Base-by-base conservation (phyloP, 331 rosid genomes). In the Pyracantha coccinea region DNA sequence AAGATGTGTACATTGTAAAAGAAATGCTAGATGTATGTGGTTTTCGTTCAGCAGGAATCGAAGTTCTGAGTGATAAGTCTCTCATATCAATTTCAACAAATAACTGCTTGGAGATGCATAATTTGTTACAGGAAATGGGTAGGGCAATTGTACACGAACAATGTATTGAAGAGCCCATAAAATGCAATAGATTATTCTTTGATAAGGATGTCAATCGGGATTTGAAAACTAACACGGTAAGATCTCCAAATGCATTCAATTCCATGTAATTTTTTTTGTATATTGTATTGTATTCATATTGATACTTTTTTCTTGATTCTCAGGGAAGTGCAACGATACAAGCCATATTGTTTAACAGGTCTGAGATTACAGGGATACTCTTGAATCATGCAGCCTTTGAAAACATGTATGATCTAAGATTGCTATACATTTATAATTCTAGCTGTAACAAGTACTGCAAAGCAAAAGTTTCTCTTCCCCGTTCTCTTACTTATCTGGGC, bases 351-450 rank as follows among this genome's bases (percentile, higher is more conserved):
- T 25, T 89, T 2, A 60, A 85, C 69, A 17, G 47, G 19, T 6
- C 24, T 38, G 3, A 61, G 23, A 16, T 23, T 24, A 23, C 31
- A 41, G 21, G 13, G 21, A 17, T 27, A 27, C 28, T 27, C 28
- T 27, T 27, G 28, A 4, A 28, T n/a, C n/a, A n/a, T n/a, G n/a
- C n/a, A n/a, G n/a, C n/a, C 29, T 28, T 28, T 4, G 29, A 28
- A 28, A 28, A 28, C 4, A 28, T 28, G 29, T 28, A 28, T 28
- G 29, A 23, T 16, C 74, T 86, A 1, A 86, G 80, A 45, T 23
- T 88, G 76, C 82, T 88, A 17, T 74, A 72, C 7, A 19, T 88
- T n/a, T 35, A 75, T 24, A 38, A 67, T 31, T 28, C 29, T 28
- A 28, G 29, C 29, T 28, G 29, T 28, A 28, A 17, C 27, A 17